Conservation (phyloP, 1,284 basidiomycete genomes). For the Peniophora sp. region DNA sequence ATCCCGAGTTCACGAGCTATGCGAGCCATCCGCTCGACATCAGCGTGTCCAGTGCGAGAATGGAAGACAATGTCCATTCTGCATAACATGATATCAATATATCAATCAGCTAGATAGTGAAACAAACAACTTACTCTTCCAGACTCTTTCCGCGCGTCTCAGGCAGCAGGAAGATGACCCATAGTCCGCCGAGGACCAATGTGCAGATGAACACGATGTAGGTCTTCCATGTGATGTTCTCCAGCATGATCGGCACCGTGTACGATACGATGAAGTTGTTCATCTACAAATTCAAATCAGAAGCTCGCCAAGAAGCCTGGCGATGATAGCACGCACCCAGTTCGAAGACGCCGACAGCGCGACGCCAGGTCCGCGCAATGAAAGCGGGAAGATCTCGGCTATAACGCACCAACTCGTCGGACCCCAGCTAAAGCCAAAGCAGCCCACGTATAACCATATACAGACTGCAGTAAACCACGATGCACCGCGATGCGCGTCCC, state of each 20-base stretch:
- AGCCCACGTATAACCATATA: conserved; percentile 21
- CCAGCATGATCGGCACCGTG: conserved; percentile 16
- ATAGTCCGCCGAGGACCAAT: conserved; percentile 18
- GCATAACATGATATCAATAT: not conserved
- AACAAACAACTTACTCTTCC: conserved; percentile 9
- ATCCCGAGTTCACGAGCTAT: not conserved
- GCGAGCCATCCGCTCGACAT: not conserved
- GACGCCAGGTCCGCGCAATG: conserved; percentile 17
- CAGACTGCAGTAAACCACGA: conserved; percentile 25
- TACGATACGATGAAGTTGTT: conserved; percentile 15
- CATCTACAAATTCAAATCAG: not conserved
- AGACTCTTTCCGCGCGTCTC: conserved; percentile 18
- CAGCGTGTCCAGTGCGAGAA: not conserved
- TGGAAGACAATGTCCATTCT: conserved; percentile 10
- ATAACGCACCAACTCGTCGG: conserved; percentile 18
- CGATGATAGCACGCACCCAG: conserved; percentile 12
- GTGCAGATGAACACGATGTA: conserved; percentile 19
- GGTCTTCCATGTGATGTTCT: conserved; percentile 16
- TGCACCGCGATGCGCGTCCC: conserved; percentile 14
- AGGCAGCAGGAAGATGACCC: conserved; percentile 16
- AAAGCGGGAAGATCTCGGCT: conserved; percentile 19
- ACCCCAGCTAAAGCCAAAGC: conserved; percentile 18
- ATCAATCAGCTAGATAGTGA: not conserved
- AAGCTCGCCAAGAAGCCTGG: not conserved
- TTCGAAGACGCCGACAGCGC: conserved; percentile 17